A percentile compares a stretch with the other conserved stretches of the same genome.
Conservation (phyloP, 2,329 filamentous ascomycete genomes). For the Alternaria viburni region DNA sequence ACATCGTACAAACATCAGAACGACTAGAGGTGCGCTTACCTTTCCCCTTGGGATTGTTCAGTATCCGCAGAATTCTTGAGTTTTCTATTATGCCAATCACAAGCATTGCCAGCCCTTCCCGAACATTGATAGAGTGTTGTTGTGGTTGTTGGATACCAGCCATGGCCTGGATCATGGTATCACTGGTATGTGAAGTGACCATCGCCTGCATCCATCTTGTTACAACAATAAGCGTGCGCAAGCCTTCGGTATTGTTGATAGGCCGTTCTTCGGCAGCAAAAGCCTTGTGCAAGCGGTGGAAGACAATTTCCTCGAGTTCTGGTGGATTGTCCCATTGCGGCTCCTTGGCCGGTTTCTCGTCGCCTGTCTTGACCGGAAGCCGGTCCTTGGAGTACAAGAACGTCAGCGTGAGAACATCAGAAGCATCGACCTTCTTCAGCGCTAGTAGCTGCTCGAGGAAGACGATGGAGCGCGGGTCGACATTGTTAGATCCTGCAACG, state of each 20-base stretch:
- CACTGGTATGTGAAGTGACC: constrained; percentile 48
- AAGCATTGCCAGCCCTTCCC: constrained; percentile 69
- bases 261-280: constrained; percentile 45
- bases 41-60: constrained; percentile 62
- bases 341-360: constrained; percentile 25
- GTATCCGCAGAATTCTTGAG: constrained; percentile 58
- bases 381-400: constrained; percentile 46
- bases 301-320: constrained; percentile 48
- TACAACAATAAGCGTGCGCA: constrained; percentile 38
- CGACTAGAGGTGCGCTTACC: constrained; percentile 48
- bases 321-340: constrained; percentile 42
- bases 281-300: constrained; percentile 45
- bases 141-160: constrained; percentile 54
- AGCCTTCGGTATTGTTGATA: constrained; percentile 36
- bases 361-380: constrained; percentile 26
- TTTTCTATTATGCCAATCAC: constrained; percentile 69
- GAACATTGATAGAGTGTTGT: constrained; percentile 66
- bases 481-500: constrained; percentile 26
- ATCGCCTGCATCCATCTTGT: constrained; percentile 49
- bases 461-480: constrained; percentile 45
- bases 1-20: not conserved
- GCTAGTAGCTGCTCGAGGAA: constrained; percentile 46
- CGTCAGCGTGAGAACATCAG: constrained; percentile 41
- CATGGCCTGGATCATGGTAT: constrained; percentile 50
- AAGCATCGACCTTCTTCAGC: constrained; percentile 41